Evolutionary conservation across 495 filamentous ascomycete species (phyloP).

Genomic region (Jackrogersella minutella): DNA sequence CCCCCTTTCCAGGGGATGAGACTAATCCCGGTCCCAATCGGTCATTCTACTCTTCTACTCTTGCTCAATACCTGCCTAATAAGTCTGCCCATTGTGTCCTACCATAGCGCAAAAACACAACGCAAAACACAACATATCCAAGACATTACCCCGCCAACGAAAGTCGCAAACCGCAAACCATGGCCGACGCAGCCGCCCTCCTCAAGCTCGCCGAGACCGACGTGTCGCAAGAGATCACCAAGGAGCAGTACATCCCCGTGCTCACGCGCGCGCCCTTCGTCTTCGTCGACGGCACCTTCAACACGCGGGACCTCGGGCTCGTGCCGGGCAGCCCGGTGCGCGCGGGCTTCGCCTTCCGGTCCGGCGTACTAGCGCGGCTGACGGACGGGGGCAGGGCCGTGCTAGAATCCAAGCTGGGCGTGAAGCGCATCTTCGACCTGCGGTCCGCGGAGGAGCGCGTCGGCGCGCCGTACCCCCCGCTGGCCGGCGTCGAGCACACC

Average conservation of each 20-base stretch:
- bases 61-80: background rate
- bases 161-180: slow-evolving; percentile 18
- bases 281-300: slow-evolving; percentile 59
- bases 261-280: slow-evolving; percentile 62
- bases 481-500: slow-evolving; percentile 51
- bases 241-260: slow-evolving; percentile 37
- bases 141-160: background rate
- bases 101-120: background rate
- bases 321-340: slow-evolving; percentile 53
- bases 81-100: background rate
- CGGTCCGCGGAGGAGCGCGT: slow-evolving; percentile 50
- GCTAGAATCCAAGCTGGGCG: slow-evolving; percentile 49
- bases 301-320: slow-evolving; percentile 64
- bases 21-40: background rate
- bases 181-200: slow-evolving; percentile 47
- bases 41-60: background rate
- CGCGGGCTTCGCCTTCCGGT: slow-evolving; percentile 60
- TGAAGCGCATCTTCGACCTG: slow-evolving; percentile 55
- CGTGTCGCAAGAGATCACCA: slow-evolving; percentile 44
- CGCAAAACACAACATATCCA: background rate
- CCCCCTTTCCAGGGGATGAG: background rate
- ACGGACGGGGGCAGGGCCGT: slow-evolving; percentile 46
- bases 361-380: slow-evolving; percentile 54
- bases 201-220: slow-evolving; percentile 49
- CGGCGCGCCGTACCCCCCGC: slow-evolving; percentile 45